Percentiles rank a stretch among this genome's conserved stretches.
Evolutionary conservation across 768 basidiomycete species (phyloP).

Genomic region (Mycena sanguinolenta): DNA sequence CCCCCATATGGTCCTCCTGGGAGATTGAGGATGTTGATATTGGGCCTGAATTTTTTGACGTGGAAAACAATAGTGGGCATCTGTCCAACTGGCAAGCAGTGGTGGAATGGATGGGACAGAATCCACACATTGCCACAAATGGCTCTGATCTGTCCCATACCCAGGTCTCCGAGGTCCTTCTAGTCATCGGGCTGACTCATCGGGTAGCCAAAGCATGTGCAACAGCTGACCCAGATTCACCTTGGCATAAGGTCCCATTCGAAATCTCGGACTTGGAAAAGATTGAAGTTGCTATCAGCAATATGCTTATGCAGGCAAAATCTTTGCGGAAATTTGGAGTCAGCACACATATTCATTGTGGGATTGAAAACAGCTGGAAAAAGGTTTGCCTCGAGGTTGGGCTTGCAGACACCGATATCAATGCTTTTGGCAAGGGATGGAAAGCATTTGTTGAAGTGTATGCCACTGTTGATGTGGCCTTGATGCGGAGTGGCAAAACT

Average conservation of each 20-base stretch:
- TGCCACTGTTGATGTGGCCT: background rate
- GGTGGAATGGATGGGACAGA: background rate
- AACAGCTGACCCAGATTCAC: background rate
- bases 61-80: background rate
- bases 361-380: background rate
- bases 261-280: background rate
- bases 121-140: background rate
- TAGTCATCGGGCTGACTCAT: background rate
- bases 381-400: constrained; percentile 6
- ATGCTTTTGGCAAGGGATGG: background rate
- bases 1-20: background rate
- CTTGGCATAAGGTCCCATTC: background rate
- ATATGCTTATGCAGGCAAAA: background rate
- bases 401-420: background rate
- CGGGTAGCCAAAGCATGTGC: background rate
- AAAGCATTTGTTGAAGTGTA: background rate
- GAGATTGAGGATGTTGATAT: background rate
- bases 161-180: background rate
- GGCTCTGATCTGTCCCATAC: background rate
- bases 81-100: constrained; percentile 9
- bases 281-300: background rate
- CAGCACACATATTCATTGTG: background rate
- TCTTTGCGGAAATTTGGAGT: background rate
- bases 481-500: background rate
- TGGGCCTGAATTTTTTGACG: background rate